Percentiles rank a stretch among this genome's conserved stretches.
Conservation (phyloP, 192 early-diverging fungal genomes). For the Coemansia sp. region DNA sequence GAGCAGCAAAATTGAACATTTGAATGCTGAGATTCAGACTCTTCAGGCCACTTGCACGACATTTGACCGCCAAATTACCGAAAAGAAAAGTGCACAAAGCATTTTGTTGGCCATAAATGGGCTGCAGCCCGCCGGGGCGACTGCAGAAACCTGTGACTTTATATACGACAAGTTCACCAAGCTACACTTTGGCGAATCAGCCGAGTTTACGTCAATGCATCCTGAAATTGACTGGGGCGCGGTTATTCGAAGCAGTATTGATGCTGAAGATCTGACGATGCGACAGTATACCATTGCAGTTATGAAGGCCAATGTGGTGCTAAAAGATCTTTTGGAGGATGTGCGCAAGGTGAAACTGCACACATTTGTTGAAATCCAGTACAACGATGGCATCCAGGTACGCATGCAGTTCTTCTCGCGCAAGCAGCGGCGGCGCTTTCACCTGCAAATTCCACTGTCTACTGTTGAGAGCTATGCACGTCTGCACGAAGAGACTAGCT, state of each 20-base stretch:
- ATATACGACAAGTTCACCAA: constrained; percentile 46
- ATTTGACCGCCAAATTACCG: constrained; percentile 34
- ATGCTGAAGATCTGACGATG: constrained; percentile 9
- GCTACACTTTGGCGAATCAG: constrained; percentile 32
- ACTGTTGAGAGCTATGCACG: constrained; percentile 27
- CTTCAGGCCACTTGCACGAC: constrained; percentile 34
- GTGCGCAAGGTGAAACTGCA: constrained; percentile 34
- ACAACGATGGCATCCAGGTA: constrained; percentile 37
- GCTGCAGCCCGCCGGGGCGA: constrained; percentile 27
- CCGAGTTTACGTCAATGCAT: constrained; percentile 49
- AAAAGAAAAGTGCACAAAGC: constrained; percentile 43
- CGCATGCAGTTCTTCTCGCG: constrained; percentile 48
- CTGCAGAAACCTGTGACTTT: constrained; percentile 43
- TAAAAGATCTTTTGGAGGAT: constrained; percentile 45
- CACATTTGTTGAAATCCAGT: constrained; percentile 44
- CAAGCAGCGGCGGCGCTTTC: constrained; percentile 39
- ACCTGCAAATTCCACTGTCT: constrained; percentile 36
- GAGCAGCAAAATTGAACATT: constrained; percentile 11
- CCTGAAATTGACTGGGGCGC: constrained; percentile 53
- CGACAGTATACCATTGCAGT: constrained; percentile 40
- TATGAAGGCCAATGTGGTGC: constrained; percentile 43
- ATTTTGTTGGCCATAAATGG: constrained; percentile 50
- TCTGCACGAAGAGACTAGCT: constrained; percentile 22
- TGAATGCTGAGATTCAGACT: constrained; percentile 28
- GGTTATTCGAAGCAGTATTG: constrained; percentile 24